These are phyloP conservation scores for Boletus reticulatus DNA, from an alignment of 768 basidiomycete species.

Conservation along the genomic window DNA sequence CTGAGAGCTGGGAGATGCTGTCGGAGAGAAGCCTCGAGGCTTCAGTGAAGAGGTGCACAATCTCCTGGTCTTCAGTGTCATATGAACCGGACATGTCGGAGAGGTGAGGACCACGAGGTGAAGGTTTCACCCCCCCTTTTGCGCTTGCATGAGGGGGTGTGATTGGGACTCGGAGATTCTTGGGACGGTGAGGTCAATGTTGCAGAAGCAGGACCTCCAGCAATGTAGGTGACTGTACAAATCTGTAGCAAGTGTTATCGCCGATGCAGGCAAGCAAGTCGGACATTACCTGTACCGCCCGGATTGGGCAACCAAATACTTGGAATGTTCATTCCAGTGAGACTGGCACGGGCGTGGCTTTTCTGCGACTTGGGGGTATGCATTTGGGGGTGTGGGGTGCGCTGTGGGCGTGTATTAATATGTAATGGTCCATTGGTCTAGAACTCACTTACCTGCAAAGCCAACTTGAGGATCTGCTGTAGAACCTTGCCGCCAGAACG, in stretches of 20 bases:
- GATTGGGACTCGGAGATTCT: neutral
- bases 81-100: neutral
- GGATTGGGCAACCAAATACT: neutral
- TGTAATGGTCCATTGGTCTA: too few relatives aligned
- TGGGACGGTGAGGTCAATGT: neutral
- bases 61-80: neutral
- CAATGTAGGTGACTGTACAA: neutral
- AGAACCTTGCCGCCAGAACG: too few relatives aligned
- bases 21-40: neutral
- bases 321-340: neutral
- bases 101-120: neutral
- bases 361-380: neutral
- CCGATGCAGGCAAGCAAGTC: too few relatives aligned
- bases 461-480: too few relatives aligned
- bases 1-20: neutral
- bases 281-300: neutral
- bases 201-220: neutral
- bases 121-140: neutral
- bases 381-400: neutral
- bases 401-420: too few relatives aligned
- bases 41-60: neutral
- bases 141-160: neutral
- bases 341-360: neutral
- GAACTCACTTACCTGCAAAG: too few relatives aligned
- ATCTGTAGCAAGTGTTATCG: too few relatives aligned